These are phyloP conservation scores for Amanita rubescens DNA, from an alignment of 768 basidiomycete genomes.

Conservation along the genomic window DNA sequence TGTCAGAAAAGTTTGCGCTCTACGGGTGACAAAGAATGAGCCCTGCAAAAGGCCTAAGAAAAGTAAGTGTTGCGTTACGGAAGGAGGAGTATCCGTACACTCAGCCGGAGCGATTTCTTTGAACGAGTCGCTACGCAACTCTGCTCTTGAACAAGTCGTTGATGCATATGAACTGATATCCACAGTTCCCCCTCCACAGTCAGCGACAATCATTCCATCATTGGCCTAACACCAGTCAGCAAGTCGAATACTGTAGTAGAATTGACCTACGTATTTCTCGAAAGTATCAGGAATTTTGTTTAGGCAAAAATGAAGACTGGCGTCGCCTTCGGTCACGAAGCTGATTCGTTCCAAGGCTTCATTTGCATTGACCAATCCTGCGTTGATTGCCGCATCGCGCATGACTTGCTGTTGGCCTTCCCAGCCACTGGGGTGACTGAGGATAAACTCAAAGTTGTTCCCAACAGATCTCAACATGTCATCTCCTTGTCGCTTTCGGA, in stretches of 20 bases:
- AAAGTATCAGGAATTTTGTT: conserved; percentile 21
- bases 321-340: conserved; percentile 52
- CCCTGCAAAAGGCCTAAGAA: conserved; percentile 2
- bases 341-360: conserved; percentile 33
- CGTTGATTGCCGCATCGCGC: conserved; percentile 33
- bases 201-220: conserved; percentile 33
- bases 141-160: too few species aligned
- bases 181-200: conserved; percentile 36
- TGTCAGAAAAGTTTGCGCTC: neutral
- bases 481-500: conserved; percentile 31
- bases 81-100: too few species aligned
- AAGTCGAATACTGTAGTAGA: neutral
- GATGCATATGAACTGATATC: conserved; percentile 40
- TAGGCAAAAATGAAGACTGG: conserved; percentile 45
- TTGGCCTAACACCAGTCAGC: conserved; percentile 7
- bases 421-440: conserved; percentile 47
- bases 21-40: conserved; percentile 3
- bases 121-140: too few species aligned
- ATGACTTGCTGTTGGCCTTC: conserved; percentile 40
- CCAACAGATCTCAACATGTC: conserved; percentile 32
- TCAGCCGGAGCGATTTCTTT: too few species aligned
- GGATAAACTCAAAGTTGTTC: conserved; percentile 31
- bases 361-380: conserved; percentile 31
- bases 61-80: conserved; percentile 12
- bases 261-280: conserved; percentile 23